Percentiles rank a stretch among this genome's conserved stretches.
Conservation (phyloP, 495 filamentous ascomycete genomes). For the Penicillium coprophilum region DNA sequence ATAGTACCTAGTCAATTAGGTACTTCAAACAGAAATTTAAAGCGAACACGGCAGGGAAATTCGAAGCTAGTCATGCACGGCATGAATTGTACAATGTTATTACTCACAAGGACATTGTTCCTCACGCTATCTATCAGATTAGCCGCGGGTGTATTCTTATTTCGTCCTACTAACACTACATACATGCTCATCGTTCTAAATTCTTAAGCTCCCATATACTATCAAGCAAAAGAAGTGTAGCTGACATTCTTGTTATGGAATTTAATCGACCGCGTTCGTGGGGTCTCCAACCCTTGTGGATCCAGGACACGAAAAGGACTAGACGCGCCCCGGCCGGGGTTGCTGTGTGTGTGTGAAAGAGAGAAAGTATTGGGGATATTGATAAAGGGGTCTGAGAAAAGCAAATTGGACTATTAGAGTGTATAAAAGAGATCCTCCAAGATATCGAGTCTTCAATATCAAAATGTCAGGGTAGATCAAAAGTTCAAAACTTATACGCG, state of each 20-base stretch:
- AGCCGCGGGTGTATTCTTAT: not conserved
- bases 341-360: not conserved
- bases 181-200: not conserved
- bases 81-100: not conserved
- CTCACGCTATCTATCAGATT: not conserved
- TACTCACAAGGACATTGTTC: not conserved
- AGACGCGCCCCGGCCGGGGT: slow-evolving; percentile 9
- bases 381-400: not conserved
- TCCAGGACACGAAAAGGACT: slow-evolving; percentile 7
- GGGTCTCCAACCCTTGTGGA: slow-evolving; percentile 5
- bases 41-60: too few species aligned
- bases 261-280: slow-evolving; percentile 1
- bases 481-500: not conserved
- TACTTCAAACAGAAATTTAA: too few species aligned
- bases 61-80: not conserved
- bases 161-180: not conserved
- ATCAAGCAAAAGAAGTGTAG: not conserved
- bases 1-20: too few species aligned
- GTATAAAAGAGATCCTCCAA: not conserved
- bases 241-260: not conserved
- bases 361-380: not conserved
- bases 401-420: not conserved
- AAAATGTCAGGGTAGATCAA: too few species aligned
- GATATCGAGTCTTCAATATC: not conserved
- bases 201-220: not conserved